A percentile compares a stretch with the other conserved stretches of the same genome.
Conservation (phyloP, 2,329 filamentous ascomycete species). For the Neonectria ditissima region DNA sequence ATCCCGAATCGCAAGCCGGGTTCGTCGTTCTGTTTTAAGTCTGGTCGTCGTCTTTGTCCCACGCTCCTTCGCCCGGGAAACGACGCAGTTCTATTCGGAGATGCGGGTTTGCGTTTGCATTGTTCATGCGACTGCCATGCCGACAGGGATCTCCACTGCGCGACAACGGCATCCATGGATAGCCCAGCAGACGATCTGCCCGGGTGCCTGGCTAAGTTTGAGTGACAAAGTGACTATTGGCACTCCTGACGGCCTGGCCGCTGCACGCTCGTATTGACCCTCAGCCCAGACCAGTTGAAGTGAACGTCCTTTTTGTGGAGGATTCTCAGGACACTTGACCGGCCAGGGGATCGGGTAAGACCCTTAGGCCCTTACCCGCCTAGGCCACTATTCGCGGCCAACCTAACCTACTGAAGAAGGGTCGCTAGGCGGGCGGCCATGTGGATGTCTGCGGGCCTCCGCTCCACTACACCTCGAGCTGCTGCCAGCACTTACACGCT, state of each 20-base stretch:
- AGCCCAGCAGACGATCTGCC: conserved; percentile 10
- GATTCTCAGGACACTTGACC: not conserved
- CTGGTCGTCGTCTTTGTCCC: conserved; percentile 5
- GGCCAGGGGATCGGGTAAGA: not conserved
- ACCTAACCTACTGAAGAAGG: not conserved
- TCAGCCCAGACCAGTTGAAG: not conserved
- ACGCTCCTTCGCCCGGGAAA: conserved; percentile 15
- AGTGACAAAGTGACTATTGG: not conserved
- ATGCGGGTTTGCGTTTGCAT: conserved; percentile 25
- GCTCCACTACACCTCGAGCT: conserved; percentile 27
- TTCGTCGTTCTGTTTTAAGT: conserved; percentile 7
- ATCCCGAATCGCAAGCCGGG: not conserved
- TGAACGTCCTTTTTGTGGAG: not conserved
- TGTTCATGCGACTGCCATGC: conserved; percentile 35
- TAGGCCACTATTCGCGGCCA: not conserved
- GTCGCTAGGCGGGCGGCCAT: conserved; percentile 1
- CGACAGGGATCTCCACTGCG: conserved; percentile 31
- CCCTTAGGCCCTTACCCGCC: not conserved
- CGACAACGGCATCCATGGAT: conserved; percentile 19
- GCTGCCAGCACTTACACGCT: conserved; percentile 28
- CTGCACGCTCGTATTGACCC: not conserved
- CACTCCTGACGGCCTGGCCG: conserved; percentile 6
- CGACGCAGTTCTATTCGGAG: conserved; percentile 9
- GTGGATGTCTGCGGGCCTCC: conserved; percentile 28
- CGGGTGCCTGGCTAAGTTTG: conserved; percentile 1